Percentiles rank a stretch among this genome's conserved stretches.
Conservation (phyloP, 352 stramenopile genomes). For the Globisporangium spiculum region DNA sequence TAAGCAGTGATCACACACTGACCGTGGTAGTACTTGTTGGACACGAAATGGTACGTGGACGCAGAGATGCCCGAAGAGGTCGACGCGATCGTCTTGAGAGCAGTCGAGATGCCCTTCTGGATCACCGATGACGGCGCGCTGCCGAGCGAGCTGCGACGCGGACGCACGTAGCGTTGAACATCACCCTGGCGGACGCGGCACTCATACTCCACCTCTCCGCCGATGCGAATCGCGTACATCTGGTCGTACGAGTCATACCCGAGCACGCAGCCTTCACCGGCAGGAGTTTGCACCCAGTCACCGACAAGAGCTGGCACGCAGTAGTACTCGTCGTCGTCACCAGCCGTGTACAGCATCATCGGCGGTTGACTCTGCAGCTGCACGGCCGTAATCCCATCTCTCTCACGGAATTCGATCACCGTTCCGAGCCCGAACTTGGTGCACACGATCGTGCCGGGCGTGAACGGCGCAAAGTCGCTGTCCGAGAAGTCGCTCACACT, state of each 20-base stretch:
- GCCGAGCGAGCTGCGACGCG: conserved; percentile 29
- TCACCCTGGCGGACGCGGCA: conserved; percentile 36
- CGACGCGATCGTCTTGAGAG: conserved; percentile 56
- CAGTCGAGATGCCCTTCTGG: conserved; percentile 39
- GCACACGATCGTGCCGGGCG: conserved; percentile 43
- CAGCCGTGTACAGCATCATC: conserved; percentile 34
- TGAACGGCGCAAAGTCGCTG: conserved; percentile 36
- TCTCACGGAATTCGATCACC: conserved; percentile 43
- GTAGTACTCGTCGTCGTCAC: conserved; percentile 42
- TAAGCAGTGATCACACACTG: conserved; percentile 75
- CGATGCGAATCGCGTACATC: conserved; percentile 52
- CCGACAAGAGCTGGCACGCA: conserved; percentile 51
- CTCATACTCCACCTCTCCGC: conserved; percentile 36
- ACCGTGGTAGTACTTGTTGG: conserved; percentile 69
- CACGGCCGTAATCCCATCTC: conserved; percentile 53
- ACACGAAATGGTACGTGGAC: conserved; percentile 54
- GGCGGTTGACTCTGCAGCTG: conserved; percentile 38
- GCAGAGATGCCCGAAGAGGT: conserved; percentile 49
- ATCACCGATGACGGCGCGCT: conserved; percentile 35
- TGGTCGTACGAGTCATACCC: conserved; percentile 44
- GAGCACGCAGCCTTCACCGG: conserved; percentile 51
- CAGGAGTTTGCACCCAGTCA: conserved; percentile 60
- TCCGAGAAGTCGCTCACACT: conserved; percentile 48
- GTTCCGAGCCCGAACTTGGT: conserved; percentile 65
- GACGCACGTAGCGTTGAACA: conserved; percentile 37